These are phyloP conservation scores for Aspergillus incahuasiensis DNA, from an alignment of 495 filamentous ascomycete genomes.

Conservation along the genomic window DNA sequence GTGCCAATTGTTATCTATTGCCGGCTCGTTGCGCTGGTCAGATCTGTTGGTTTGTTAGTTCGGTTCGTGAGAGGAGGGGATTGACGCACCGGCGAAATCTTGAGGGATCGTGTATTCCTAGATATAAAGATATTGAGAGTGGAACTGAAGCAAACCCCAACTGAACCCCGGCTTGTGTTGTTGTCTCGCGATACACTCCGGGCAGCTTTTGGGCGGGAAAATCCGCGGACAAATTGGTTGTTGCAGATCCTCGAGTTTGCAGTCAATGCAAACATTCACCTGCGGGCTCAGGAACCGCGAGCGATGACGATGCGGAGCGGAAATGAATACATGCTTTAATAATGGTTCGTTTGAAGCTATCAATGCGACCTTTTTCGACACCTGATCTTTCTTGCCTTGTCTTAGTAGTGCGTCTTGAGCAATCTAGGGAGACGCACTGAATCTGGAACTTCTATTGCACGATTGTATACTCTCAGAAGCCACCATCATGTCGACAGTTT, in stretches of 20 bases:
- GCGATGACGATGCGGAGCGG: conserved; percentile 18
- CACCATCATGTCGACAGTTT: conserved; percentile 47
- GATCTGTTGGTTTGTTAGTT: not conserved
- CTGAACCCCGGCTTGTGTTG: not conserved
- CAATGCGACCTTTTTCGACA: too few relatives aligned
- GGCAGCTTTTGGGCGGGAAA: conserved; percentile 5
- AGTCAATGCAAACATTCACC: conserved; percentile 34
- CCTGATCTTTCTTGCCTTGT: too few relatives aligned
- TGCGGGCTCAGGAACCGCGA: conserved; percentile 16
- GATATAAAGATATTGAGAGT: not conserved
- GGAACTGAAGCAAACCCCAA: not conserved
- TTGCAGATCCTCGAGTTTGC: conserved; percentile 21
- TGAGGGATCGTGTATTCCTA: not conserved
- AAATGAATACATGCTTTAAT: conserved; percentile 5
- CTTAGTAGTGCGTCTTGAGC: too few relatives aligned
- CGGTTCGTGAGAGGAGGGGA: not conserved
- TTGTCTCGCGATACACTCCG: conserved; percentile 1
- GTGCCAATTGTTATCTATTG: conserved; percentile 21
- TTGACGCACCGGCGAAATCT: not conserved
- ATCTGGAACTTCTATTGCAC: too few relatives aligned
- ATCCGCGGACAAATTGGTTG: not conserved
- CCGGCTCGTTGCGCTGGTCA: not conserved
- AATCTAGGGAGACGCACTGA: too few relatives aligned
- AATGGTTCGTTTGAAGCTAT: too few relatives aligned
- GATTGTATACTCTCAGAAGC: not conserved